Evolutionary conservation across 2,329 filamentous ascomycete species (phyloP).

Genomic region (Dactylellina cionopaga): DNA sequence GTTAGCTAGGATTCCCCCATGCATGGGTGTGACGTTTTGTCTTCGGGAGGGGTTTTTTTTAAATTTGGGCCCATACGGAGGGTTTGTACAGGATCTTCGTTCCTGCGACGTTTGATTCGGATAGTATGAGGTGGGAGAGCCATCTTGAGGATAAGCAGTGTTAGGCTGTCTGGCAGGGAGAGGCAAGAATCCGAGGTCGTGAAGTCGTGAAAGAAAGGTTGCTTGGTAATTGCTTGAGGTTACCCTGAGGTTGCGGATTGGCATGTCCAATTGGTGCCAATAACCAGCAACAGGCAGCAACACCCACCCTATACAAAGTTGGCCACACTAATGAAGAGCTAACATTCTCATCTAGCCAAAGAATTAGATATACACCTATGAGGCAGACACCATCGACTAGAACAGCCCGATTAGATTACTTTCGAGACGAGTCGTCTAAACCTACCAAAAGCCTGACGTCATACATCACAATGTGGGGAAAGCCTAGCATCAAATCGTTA

Average conservation of each 20-base stretch:
- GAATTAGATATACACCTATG: too few species aligned
- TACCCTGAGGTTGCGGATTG: constrained; percentile 22
- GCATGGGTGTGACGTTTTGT: background rate
- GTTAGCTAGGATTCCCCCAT: constrained; percentile 6
- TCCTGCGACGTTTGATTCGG: constrained; percentile 56
- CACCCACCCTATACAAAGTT: background rate
- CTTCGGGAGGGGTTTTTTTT: background rate
- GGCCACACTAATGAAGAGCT: constrained; percentile 4
- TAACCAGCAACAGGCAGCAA: too few species aligned
- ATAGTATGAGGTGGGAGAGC: constrained; percentile 57
- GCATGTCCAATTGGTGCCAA: too few species aligned
- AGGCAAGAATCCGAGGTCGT: background rate
- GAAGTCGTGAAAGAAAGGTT: background rate
- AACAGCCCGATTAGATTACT: background rate
- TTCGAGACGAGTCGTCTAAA: too few species aligned
- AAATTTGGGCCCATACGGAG: constrained; percentile 52
- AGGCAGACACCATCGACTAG: background rate
- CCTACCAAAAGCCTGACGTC: background rate
- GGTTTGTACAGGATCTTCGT: constrained; percentile 56
- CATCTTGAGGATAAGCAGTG: too few species aligned
- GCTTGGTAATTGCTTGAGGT: constrained; percentile 4
- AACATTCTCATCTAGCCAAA: too few species aligned
- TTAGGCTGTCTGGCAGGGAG: background rate
- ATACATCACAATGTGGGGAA: background rate
- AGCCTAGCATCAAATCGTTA: background rate